Evolutionary conservation across 306 rosid species (phyloP).

Genomic region (Fagus sylvatica): DNA sequence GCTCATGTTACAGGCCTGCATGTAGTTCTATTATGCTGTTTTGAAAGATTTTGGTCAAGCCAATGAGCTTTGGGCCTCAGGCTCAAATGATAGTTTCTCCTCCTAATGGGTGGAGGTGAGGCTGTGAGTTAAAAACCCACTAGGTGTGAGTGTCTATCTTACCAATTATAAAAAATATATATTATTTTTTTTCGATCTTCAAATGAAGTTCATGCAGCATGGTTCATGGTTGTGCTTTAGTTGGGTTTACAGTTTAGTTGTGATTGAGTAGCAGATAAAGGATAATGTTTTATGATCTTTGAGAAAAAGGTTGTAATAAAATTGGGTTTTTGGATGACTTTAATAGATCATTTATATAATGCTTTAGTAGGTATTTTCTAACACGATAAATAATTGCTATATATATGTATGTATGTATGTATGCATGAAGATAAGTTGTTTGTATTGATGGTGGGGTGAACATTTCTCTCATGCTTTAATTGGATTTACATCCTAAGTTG

Average conservation of each 20-base stretch:
- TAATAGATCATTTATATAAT: neutral
- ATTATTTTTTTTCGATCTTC: no score
- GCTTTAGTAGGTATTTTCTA: neutral
- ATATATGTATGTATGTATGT: neutral
- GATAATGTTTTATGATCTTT: neutral
- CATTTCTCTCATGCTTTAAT: neutral
- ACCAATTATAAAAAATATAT: no score
- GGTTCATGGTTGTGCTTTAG: neutral
- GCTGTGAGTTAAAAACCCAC: no score
- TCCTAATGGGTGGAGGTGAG: no score
- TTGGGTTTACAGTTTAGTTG: neutral
- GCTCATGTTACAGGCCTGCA: constrained; percentile 13
- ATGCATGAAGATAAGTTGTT: neutral
- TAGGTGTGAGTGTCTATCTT: no score
- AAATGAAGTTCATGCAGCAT: neutral
- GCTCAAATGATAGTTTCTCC: no score
- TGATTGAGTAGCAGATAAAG: neutral
- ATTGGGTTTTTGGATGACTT: neutral
- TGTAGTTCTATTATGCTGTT: constrained; percentile 1
- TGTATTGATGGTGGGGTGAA: neutral
- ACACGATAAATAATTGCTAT: neutral
- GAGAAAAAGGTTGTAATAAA: neutral
- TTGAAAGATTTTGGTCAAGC: neutral
- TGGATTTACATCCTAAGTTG: constrained; percentile 4
- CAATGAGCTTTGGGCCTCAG: no score